Conservation (phyloP, 108 stramenopile genomes). For the Cyclotella choctawhatcheeana region DNA sequence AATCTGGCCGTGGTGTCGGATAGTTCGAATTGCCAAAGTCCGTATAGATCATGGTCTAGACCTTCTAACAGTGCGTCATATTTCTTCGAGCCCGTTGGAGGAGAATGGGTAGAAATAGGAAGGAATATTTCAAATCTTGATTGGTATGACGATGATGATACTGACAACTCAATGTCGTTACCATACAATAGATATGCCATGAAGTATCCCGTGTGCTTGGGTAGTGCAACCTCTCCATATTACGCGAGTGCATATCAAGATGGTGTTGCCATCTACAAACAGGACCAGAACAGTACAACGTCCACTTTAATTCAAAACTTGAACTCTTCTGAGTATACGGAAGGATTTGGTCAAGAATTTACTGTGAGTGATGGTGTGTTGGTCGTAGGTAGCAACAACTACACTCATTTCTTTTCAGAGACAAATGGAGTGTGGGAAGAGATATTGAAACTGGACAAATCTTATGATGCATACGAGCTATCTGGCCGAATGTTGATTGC, state of each 20-base stretch:
- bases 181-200: slow-evolving; percentile 8
- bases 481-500: slow-evolving; percentile 23
- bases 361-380: slow-evolving; percentile 18
- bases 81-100: slow-evolving; percentile 9
- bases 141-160: neutral
- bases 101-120: slow-evolving; percentile 18
- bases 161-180: neutral
- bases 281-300: neutral
- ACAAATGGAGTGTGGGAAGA: slow-evolving; percentile 9
- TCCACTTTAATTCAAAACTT: slow-evolving; percentile 11
- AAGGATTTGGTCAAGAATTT: slow-evolving; percentile 21
- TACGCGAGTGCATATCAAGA: neutral
- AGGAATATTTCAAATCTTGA: slow-evolving; percentile 1
- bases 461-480: slow-evolving; percentile 16
- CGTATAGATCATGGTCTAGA: neutral
- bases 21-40: neutral
- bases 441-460: slow-evolving; percentile 1
- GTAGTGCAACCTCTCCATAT: slow-evolving; percentile 4
- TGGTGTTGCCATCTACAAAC: slow-evolving; percentile 21
- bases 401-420: slow-evolving; percentile 30
- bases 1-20: slow-evolving; percentile 5
- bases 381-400: slow-evolving; percentile 26
- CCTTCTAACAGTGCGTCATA: neutral
- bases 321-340: slow-evolving; percentile 16
- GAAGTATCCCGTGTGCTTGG: neutral